phyloP scores from a whole-genome alignment of 495 filamentous ascomycete genomes.

The Aspergillus homomorphus region DNA sequence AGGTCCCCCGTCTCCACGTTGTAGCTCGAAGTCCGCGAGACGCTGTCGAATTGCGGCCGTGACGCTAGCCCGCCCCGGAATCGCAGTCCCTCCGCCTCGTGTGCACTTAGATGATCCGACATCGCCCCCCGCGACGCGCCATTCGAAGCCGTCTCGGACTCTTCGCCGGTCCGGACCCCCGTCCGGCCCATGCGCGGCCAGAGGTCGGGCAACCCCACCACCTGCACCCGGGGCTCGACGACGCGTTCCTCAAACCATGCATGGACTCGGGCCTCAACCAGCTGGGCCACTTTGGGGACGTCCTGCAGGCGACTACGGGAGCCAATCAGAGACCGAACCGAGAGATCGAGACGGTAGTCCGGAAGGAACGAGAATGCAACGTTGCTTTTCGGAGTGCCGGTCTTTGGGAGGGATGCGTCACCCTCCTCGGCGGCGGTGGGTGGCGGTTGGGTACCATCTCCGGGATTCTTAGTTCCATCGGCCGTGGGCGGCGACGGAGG shows the following conservation, averaged over 20 bases:
- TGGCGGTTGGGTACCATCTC: slow-evolving; percentile 15
- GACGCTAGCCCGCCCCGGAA: slow-evolving; percentile 34
- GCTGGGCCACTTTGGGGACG: slow-evolving; percentile 94
- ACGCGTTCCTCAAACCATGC: slow-evolving; percentile 96
- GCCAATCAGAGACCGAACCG: slow-evolving; percentile 86
- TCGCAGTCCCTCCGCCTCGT: slow-evolving; percentile 34
- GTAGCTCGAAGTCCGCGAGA: slow-evolving; percentile 39
- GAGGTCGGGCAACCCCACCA: slow-evolving; percentile 86
- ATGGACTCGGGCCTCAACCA: slow-evolving; percentile 87
- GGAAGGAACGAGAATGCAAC: slow-evolving; percentile 93
- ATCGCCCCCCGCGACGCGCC: slow-evolving; percentile 36
- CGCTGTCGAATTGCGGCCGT: slow-evolving; percentile 33
- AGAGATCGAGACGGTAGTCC: slow-evolving; percentile 92
- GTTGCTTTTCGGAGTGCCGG: slow-evolving; percentile 61
- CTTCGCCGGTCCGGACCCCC: slow-evolving; percentile 43
- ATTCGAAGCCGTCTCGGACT: slow-evolving; percentile 42
- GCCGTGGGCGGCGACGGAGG: slow-evolving; percentile 29
- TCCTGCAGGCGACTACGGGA: slow-evolving; percentile 87
- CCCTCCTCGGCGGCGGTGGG: neutral
- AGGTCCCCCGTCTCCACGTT: slow-evolving; percentile 38
- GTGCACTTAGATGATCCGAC: slow-evolving; percentile 24
- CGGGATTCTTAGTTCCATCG: slow-evolving; percentile 14
- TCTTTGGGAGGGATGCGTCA: slow-evolving; percentile 26
- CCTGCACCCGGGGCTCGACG: slow-evolving; percentile 93
- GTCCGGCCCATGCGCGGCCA: slow-evolving; percentile 76